These are phyloP conservation scores for Podospora anserina DNA, from an alignment of 495 filamentous ascomycete species.

Conservation along the genomic window DNA sequence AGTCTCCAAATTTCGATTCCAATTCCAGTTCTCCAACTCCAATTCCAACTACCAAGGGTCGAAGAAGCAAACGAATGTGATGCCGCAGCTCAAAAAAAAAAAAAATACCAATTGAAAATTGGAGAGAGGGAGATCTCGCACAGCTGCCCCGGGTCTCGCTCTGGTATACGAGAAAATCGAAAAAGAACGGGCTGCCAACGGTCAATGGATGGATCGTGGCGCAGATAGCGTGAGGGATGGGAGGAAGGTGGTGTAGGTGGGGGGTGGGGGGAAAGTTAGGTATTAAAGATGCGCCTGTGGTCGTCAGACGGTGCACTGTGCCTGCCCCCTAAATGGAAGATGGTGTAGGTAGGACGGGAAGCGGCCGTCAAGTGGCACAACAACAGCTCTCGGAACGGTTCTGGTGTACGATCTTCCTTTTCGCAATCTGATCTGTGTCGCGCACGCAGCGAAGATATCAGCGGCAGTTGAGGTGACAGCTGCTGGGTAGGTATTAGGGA, in stretches of 20 bases:
- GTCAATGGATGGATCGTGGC: slow-evolving; percentile 4
- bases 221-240: slow-evolving; percentile 3
- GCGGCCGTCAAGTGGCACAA: slow-evolving; percentile 5
- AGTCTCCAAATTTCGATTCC: background rate
- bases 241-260: background rate
- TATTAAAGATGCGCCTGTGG: background rate
- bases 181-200: slow-evolving; percentile 2
- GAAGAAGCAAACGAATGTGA: slow-evolving; percentile 1
- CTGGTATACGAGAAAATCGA: slow-evolving; percentile 6
- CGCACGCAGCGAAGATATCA: background rate
- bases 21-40: background rate
- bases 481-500: background rate
- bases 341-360: background rate
- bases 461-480: background rate
- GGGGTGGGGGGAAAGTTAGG: background rate
- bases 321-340: background rate
- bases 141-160: background rate
- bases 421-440: slow-evolving; percentile 2
- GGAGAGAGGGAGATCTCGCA: background rate
- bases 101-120: background rate
- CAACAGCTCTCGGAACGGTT: background rate
- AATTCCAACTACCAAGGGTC: background rate
- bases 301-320: slow-evolving; percentile 1
- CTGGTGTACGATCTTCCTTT: background rate
- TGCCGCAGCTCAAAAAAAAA: slow-evolving; percentile 3